Conservation (phyloP, 1,139 yeast genomes). For the Kluyveromyces sp. region DNA sequence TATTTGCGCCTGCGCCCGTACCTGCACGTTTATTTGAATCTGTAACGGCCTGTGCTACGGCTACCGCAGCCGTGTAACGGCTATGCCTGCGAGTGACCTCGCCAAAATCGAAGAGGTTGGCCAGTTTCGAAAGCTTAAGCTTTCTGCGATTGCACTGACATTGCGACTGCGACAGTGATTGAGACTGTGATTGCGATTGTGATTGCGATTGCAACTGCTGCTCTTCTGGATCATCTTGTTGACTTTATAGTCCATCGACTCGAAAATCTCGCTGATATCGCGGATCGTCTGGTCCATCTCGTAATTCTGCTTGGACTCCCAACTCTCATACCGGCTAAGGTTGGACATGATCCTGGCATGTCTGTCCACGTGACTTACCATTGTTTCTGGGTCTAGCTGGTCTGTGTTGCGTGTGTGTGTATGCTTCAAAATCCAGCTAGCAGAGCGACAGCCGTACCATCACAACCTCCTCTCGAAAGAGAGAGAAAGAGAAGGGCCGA, state of each 20-base stretch:
- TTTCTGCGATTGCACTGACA: background rate
- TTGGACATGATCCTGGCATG: constrained; percentile 1
- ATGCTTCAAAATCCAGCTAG: too few species aligned
- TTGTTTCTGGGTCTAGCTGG: too few species aligned
- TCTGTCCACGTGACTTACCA: background rate
- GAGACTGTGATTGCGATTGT: background rate
- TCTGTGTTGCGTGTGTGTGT: too few species aligned
- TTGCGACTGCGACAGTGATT: background rate
- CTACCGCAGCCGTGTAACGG: background rate
- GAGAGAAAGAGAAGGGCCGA: too few species aligned
- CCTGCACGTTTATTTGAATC: too few species aligned
- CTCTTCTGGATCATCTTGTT: background rate
- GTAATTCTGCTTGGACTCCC: constrained; percentile 4
- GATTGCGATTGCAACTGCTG: background rate
- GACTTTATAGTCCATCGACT: constrained; percentile 1
- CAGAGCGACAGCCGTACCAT: too few species aligned
- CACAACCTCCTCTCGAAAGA: too few species aligned
- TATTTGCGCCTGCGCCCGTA: too few species aligned
- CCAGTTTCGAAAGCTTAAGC: constrained; percentile 1
- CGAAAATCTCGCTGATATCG: constrained; percentile 2
- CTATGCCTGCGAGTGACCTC: background rate
- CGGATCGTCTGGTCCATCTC: constrained; percentile 3
- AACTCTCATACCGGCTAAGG: constrained; percentile 1
- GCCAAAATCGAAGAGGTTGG: constrained; percentile 1
- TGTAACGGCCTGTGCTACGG: too few species aligned